Evolutionary conservation across 2,329 filamentous ascomycete species (phyloP).

Genomic region (Hymenoscyphus infarciens): DNA sequence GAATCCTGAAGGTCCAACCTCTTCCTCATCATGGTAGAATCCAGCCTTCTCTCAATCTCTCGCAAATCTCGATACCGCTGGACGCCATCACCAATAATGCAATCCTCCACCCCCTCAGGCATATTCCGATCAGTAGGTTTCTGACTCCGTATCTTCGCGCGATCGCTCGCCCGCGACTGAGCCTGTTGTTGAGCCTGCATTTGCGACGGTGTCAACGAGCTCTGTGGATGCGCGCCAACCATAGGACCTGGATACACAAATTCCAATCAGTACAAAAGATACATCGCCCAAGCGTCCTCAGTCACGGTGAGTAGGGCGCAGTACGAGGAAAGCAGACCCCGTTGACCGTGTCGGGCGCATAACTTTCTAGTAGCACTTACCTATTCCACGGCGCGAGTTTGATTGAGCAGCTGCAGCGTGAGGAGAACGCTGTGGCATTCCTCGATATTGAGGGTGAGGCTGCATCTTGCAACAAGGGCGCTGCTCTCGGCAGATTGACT

Average conservation of each 20-base stretch:
- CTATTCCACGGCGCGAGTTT: slow-evolving; percentile 35
- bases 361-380: slow-evolving; percentile 27
- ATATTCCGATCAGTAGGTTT: slow-evolving; percentile 95
- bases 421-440: slow-evolving; percentile 33
- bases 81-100: slow-evolving; percentile 77
- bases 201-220: slow-evolving; percentile 52
- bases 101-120: slow-evolving; percentile 82
- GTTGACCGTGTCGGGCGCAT: background rate
- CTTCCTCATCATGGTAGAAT: slow-evolving; percentile 93
- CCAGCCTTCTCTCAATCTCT: slow-evolving; percentile 81
- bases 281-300: background rate
- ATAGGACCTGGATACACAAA: slow-evolving; percentile 30
- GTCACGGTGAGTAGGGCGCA: background rate
- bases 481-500: slow-evolving; percentile 1
- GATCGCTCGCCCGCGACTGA: slow-evolving; percentile 55
- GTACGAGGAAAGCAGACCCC: background rate
- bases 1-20: slow-evolving; percentile 84
- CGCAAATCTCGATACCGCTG: slow-evolving; percentile 78
- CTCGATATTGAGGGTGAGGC: slow-evolving; percentile 32
- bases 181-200: slow-evolving; percentile 48
- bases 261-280: slow-evolving; percentile 12
- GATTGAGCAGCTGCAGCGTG: slow-evolving; percentile 25
- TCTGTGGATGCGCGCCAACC: slow-evolving; percentile 32
- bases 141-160: slow-evolving; percentile 74
- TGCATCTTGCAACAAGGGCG: slow-evolving; percentile 28